Percentiles rank a stretch among this genome's conserved stretches.
phyloP scores from a whole-genome alignment of 371 early-diverging fungal species.

The Mucor lusitanicus region DNA sequence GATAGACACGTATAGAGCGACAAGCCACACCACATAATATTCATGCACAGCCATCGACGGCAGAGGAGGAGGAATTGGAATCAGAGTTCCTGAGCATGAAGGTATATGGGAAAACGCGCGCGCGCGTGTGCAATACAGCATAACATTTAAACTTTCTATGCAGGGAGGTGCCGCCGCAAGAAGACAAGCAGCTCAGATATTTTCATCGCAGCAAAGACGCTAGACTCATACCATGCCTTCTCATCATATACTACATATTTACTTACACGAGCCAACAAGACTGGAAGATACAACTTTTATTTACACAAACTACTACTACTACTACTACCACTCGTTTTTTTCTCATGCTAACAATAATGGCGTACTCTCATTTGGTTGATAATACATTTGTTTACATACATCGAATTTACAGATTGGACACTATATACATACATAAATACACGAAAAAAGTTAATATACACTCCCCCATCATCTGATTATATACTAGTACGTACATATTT shows the following conservation, averaged over 20 bases:
- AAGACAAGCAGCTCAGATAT: slow-evolving; percentile 8
- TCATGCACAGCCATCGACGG: slow-evolving; percentile 17
- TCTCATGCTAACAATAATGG: slow-evolving; percentile 7
- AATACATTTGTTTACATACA: slow-evolving; percentile 7
- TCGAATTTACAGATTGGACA: slow-evolving; percentile 18
- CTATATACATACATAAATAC: background rate
- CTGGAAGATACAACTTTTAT: too few species aligned
- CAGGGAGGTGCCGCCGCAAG: slow-evolving; percentile 20
- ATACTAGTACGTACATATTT: slow-evolving; percentile 78
- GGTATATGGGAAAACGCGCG: slow-evolving; percentile 10
- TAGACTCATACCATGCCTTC: background rate
- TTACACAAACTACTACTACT: too few species aligned
- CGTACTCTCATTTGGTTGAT: slow-evolving; percentile 4
- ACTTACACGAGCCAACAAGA: too few species aligned
- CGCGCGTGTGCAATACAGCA: too few species aligned
- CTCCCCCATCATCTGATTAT: background rate
- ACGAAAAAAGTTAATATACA: background rate
- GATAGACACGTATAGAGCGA: slow-evolving; percentile 11
- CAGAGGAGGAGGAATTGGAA: slow-evolving; percentile 31
- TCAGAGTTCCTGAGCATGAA: slow-evolving; percentile 26
- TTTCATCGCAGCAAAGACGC: slow-evolving; percentile 10
- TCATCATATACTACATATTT: background rate
- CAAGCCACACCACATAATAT: slow-evolving; percentile 23
- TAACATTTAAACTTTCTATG: background rate
- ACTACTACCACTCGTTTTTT: background rate